Conservation (phyloP, 1,284 basidiomycete species). For the Inonotus hispidus region DNA sequence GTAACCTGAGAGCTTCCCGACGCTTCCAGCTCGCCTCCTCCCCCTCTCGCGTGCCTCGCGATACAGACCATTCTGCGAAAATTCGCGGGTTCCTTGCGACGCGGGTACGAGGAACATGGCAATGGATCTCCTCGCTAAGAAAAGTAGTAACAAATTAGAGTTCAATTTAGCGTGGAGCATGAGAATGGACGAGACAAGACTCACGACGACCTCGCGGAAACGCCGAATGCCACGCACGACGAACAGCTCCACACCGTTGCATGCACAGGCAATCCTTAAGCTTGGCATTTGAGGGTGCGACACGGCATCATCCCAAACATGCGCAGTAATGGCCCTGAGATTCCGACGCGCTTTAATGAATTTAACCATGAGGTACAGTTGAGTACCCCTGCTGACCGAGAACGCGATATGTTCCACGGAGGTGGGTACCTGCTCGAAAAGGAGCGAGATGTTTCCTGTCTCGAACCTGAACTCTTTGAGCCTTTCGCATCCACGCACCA, state of each 20-base stretch:
- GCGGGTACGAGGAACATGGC: slow-evolving; percentile 23
- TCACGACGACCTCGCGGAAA: slow-evolving; percentile 44
- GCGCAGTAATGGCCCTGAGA: slow-evolving; percentile 41
- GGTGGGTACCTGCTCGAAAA: slow-evolving; percentile 46
- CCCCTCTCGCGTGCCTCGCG: not conserved
- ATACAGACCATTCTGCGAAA: slow-evolving; percentile 13
- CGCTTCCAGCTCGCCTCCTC: not conserved
- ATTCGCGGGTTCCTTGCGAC: slow-evolving; percentile 11
- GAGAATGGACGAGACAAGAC: slow-evolving; percentile 24
- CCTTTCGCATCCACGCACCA: slow-evolving; percentile 41
- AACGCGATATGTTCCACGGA: slow-evolving; percentile 51
- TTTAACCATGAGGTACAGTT: slow-evolving; percentile 47
- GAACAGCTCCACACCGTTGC: slow-evolving; percentile 43
- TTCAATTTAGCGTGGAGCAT: slow-evolving; percentile 1
- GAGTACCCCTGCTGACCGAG: slow-evolving; percentile 49
- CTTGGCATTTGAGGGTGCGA: slow-evolving; percentile 41
- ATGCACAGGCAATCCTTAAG: slow-evolving; percentile 52
- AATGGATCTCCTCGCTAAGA: slow-evolving; percentile 33
- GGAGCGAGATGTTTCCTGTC: slow-evolving; percentile 38
- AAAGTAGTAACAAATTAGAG: slow-evolving; percentile 8
- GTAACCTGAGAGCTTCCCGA: not conserved
- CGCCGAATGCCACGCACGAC: slow-evolving; percentile 40
- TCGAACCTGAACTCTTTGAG: slow-evolving; percentile 51
- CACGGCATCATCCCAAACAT: slow-evolving; percentile 42
- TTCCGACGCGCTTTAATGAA: slow-evolving; percentile 36